Evolutionary conservation across 2,329 filamentous ascomycete genomes (phyloP).

Genomic region (Mariannaea sp.): DNA sequence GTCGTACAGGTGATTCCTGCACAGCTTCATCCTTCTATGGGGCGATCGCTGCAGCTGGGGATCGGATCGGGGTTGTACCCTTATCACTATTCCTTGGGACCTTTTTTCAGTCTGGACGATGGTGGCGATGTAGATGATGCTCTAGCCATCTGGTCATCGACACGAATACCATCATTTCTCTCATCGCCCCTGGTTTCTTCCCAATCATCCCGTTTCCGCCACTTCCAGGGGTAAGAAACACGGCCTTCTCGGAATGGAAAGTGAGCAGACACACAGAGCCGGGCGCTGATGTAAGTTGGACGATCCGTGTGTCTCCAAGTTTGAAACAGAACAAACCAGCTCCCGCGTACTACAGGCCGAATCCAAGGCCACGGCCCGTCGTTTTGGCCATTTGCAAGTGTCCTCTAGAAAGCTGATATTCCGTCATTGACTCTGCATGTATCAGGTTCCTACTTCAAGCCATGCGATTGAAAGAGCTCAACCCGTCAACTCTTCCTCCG

Average conservation of each 20-base stretch:
- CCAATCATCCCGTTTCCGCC: background rate
- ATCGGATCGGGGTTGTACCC: too few relatives aligned
- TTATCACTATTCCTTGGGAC: too few relatives aligned
- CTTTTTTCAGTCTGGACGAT: background rate
- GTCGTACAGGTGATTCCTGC: too few relatives aligned
- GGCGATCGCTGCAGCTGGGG: too few relatives aligned
- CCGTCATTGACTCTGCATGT: conserved; percentile 14
- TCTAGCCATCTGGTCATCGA: background rate
- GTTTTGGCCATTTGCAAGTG: too few relatives aligned
- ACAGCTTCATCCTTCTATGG: too few relatives aligned
- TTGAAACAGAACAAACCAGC: conserved; percentile 12
- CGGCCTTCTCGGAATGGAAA: background rate
- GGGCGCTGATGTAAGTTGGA: background rate
- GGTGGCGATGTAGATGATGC: background rate
- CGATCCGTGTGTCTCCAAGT: conserved; percentile 5
- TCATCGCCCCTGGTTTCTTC: background rate
- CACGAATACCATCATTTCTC: background rate
- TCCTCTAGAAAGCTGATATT: background rate
- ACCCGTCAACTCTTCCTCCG: background rate
- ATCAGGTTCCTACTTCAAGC: background rate
- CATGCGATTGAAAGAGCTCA: background rate
- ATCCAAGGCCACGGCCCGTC: background rate
- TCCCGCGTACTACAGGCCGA: background rate
- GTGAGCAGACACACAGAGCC: background rate
- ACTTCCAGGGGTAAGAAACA: background rate